These are phyloP conservation scores for Xerocomus amazonicus DNA, from an alignment of 1,284 basidiomycete species.

Conservation along the genomic window DNA sequence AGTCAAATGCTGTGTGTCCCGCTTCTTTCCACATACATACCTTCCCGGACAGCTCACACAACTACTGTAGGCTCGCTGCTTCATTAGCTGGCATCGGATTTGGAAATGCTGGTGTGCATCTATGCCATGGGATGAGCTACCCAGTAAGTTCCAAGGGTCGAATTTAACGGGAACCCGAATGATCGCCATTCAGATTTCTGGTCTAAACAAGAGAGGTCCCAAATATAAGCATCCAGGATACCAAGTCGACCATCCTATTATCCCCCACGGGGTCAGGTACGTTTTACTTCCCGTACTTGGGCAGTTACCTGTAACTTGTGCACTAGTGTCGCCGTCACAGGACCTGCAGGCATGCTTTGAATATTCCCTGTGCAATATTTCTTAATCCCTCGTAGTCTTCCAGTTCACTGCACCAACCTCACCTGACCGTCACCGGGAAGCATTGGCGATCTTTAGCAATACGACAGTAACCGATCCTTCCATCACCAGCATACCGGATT, in stretches of 20 bases:
- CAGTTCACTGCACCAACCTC: constrained; percentile 91
- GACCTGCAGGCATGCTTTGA: constrained; percentile 62
- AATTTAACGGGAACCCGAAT: constrained; percentile 2
- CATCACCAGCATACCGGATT: constrained; percentile 74
- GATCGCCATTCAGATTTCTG: constrained; percentile 68
- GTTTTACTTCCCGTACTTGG: constrained; percentile 12
- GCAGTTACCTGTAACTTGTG: neutral
- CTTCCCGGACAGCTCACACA: constrained; percentile 1
- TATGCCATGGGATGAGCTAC: constrained; percentile 87
- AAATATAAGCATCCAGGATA: constrained; percentile 88
- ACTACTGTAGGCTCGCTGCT: constrained; percentile 62
- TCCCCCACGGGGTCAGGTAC: constrained; percentile 86
- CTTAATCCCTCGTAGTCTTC: constrained; percentile 57
- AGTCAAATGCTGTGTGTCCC: constrained; percentile 81
- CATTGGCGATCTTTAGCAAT: constrained; percentile 78
- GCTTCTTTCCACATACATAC: constrained; percentile 4
- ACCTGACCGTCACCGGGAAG: constrained; percentile 87
- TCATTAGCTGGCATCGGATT: constrained; percentile 95
- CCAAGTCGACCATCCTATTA: constrained; percentile 78
- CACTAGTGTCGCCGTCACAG: constrained; percentile 74
- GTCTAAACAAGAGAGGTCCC: constrained; percentile 90
- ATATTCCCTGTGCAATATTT: neutral
- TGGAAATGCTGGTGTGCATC: constrained; percentile 91
- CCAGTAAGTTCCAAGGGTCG: constrained; percentile 46
- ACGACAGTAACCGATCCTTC: constrained; percentile 64